These are phyloP conservation scores for Oenanthe javanica DNA, from an alignment of 140 eudicot genomes.

Conservation along the genomic window DNA sequence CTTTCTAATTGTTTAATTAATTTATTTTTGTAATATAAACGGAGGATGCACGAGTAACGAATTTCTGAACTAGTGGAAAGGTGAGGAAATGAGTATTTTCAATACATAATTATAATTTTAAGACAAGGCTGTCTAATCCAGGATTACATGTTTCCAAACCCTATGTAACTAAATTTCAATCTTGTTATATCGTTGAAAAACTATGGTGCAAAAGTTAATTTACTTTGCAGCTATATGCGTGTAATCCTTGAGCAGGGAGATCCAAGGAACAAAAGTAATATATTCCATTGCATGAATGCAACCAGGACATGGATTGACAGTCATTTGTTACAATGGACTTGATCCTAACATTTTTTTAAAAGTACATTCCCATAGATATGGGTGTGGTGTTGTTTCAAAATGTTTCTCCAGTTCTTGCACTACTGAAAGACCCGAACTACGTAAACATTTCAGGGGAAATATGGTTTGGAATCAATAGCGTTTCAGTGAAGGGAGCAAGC, in stretches of 20 bases:
- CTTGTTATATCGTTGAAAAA: too few species aligned
- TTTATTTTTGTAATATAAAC: too few species aligned
- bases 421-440: not conserved
- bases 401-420: not conserved
- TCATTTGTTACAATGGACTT: not conserved
- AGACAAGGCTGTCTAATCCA: too few species aligned
- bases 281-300: not conserved
- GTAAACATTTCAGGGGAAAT: not conserved
- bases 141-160: too few species aligned
- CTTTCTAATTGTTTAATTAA: too few species aligned
- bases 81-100: too few species aligned
- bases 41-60: too few species aligned
- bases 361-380: not conserved
- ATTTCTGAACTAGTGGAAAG: too few species aligned
- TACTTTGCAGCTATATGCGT: not conserved
- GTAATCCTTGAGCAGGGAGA: not conserved
- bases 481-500: slow-evolving; percentile 60
- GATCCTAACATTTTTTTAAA: not conserved
- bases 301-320: not conserved
- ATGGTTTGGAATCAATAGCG: slow-evolving; percentile 19
- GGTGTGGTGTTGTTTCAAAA: not conserved
- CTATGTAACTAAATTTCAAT: too few species aligned
- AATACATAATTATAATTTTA: too few species aligned
- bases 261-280: not conserved
- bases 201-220: too few species aligned